These are phyloP conservation scores for Micromonas pusilla DNA, from an alignment of 139 green algal species.

Conservation along the genomic window DNA sequence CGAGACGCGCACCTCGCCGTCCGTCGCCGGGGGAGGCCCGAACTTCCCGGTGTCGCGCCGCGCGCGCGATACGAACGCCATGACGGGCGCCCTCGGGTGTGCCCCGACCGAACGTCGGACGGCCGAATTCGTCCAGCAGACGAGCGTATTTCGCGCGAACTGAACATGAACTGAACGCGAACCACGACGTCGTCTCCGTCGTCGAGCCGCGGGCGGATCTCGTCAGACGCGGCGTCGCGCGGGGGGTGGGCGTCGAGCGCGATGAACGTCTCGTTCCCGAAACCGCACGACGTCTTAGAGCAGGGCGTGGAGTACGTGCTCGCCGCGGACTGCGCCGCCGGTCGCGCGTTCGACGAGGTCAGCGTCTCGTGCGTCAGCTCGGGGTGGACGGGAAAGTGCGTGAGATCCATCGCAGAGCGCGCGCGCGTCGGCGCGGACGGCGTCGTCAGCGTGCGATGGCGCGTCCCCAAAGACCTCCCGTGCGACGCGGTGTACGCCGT, in stretches of 20 bases:
- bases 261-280: neutral
- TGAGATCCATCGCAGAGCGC: neutral
- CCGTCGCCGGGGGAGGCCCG: too few relatives aligned
- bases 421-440: neutral
- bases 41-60: too few relatives aligned
- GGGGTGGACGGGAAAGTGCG: neutral
- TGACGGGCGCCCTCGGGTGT: too few relatives aligned
- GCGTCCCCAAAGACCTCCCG: neutral
- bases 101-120: too few relatives aligned
- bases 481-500: neutral
- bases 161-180: too few relatives aligned
- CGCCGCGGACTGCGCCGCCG: neutral
- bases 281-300: neutral
- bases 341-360: neutral
- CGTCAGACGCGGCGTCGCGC: too few relatives aligned
- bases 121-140: too few relatives aligned
- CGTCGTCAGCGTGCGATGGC: neutral
- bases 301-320: neutral
- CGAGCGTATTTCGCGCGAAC: too few relatives aligned
- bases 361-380: neutral
- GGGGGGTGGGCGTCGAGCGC: neutral
- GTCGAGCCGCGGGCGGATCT: too few relatives aligned
- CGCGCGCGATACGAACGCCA: too few relatives aligned
- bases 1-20: too few relatives aligned
- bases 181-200: too few relatives aligned